Base-by-base conservation (phyloP, 2,329 filamentous ascomycete genomes). In the Aspergillus quadrilineatus region DNA sequence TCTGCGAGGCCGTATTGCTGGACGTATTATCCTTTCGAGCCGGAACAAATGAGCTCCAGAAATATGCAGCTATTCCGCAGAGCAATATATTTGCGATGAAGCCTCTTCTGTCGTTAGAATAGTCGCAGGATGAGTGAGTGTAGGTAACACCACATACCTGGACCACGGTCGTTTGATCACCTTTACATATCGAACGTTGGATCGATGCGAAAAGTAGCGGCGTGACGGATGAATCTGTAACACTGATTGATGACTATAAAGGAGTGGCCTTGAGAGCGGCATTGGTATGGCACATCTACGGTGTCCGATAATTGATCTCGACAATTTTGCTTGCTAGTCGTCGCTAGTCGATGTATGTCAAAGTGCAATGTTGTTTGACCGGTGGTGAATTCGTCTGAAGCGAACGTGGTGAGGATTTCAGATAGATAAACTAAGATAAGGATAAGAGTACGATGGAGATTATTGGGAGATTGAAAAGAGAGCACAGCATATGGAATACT, bases 11-110 rank as follows among this genome's bases (percentile, higher is more conserved):
- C 65, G 57, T 26, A 60, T 42, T 4, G 56, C 15, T 9, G 14
- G n/a, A 10, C 36, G 34, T 44, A 48, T 66, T 63, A 50, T 72
- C 67, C 36, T 71, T 67, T 54, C 64, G 67, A 39, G 67, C 50
- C n/a, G 71, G 59, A 28, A 70, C 63, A 36, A 69, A 69, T 4
- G 66, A 68, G 50, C 63, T 67, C 69, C 70, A 74, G 37, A 70
- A 41, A 47, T 73, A 64, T 49, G 71, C 69, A 17, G 71, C 69
- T 4, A 60, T 63, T n/a, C 69, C 69, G 30, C 68, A 72, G 41
- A 71, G 57, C 3, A 73, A 54, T 39, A 63, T 63, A 46, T 66
- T 69, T 12, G 65, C 62, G 32, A 72, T 37, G 39, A 73, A 65
- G 8, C 60, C 68, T 59, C 72, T 74, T 32, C 12, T 36, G 41